Evolutionary conservation across 371 early-diverging fungal species (phyloP).

Genomic region (Capillidium rhysosporum): DNA sequence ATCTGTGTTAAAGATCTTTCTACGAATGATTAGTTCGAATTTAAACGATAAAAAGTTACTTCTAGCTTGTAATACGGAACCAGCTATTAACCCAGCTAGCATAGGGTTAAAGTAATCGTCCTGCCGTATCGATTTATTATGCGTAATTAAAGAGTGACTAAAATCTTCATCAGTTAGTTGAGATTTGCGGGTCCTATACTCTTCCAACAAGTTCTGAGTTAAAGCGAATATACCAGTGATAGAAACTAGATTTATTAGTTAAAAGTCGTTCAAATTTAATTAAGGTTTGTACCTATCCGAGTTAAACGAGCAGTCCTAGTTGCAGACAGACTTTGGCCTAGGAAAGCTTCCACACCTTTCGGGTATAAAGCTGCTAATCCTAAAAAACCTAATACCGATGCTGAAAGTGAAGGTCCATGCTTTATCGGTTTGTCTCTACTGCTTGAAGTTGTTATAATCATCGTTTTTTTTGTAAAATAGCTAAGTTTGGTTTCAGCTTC

Average conservation of each 20-base stretch:
- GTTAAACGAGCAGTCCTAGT: neutral
- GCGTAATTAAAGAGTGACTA: neutral
- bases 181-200: neutral
- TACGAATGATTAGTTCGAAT: neutral
- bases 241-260: neutral
- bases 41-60: neutral
- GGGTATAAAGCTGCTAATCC: neutral
- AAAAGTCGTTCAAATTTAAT: neutral
- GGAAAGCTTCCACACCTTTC: neutral
- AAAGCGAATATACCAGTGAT: neutral
- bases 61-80: neutral
- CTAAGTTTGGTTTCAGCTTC: too few species aligned
- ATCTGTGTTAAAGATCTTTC: neutral
- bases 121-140: neutral
- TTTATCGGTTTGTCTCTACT: neutral
- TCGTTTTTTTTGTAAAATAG: too few species aligned
- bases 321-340: neutral
- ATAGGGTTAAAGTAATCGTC: neutral
- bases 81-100: neutral
- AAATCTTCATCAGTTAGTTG: neutral
- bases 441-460: neutral
- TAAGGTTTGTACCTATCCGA: conserved; percentile 1
- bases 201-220: neutral
- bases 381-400: neutral
- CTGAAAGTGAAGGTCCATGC: neutral